Evolutionary conservation across 306 rosid species (phyloP), one percentile per base, ranked within the genome.

Genomic region (Prunus salicina): DNA sequence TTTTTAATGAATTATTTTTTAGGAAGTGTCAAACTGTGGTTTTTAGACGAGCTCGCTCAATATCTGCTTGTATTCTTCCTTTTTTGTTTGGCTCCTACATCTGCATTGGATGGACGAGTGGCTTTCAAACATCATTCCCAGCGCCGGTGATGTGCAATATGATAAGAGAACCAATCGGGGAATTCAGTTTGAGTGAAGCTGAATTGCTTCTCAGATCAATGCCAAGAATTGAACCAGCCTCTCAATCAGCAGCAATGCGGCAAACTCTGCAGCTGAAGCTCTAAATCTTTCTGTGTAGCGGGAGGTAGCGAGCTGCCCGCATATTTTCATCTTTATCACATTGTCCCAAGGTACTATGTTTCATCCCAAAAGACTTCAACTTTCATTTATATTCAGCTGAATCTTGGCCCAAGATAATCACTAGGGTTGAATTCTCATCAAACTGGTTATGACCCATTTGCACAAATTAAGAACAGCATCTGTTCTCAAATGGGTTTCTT

Each of bases 401-500:
- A 32, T 12, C 32, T 34, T 69, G 45, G 7, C 55, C 2, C 41
- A 14, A 25, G 10, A 10, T 56, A n/a, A 27, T 41, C 50, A 10
- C 32, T 3, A 28, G 9, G 50, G 38, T 56, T 7, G 43, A 14
- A 30, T 64, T 63, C 64, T 75, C 64, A 9, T 76, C 77, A 24
- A 77, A 60, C 41, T 51, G 80, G 83, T 68, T 38, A 93, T 89
- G 93, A 69, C 68, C 84, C 85, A 56, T 73, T 55, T 82, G 45
- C 83, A 79, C 15, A 89, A 84, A 56, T 72, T 81, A 12, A 66
- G 79, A 82, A 34, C 66, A 53, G 0, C 55, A 25, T 81, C 69
- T 66, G 2, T 72, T 78, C 65, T 73, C 74, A 71, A 49, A 67
- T 32, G 78, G 73, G 76, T 57, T 80, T 43, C 83, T 72, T 76